These are phyloP conservation scores for Calonectria montana DNA, from an alignment of 2,329 filamentous ascomycete genomes.

Conservation along the genomic window DNA sequence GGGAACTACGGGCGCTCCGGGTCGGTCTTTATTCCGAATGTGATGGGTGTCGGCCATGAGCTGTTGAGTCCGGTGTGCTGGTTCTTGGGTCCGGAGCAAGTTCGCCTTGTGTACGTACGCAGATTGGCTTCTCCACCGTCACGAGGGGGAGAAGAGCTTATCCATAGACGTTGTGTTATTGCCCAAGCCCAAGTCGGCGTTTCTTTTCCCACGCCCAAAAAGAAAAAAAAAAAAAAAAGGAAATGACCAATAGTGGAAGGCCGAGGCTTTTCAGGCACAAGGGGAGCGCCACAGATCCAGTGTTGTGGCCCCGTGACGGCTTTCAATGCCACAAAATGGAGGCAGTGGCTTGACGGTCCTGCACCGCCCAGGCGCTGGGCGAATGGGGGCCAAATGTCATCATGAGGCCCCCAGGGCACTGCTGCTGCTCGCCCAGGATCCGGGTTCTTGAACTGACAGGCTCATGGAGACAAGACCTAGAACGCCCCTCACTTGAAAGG, in stretches of 20 bases:
- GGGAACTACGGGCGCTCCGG: slow-evolving; percentile 1
- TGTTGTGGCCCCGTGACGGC: slow-evolving; percentile 10
- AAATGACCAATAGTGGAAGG: neutral
- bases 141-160: slow-evolving; percentile 1
- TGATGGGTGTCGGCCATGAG: neutral
- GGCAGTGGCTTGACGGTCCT: slow-evolving; percentile 15
- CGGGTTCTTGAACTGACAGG: slow-evolving; percentile 1
- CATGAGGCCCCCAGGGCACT: slow-evolving; percentile 2
- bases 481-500: neutral
- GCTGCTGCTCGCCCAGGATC: neutral
- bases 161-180: neutral
- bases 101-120: neutral
- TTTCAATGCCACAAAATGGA: neutral
- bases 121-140: slow-evolving; percentile 1
- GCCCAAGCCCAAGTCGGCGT: neutral
- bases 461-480: neutral
- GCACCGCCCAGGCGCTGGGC: slow-evolving; percentile 7
- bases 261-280: slow-evolving; percentile 11
- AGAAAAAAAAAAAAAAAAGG: no score
- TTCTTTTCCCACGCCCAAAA: neutral
- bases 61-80: neutral
- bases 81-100: slow-evolving; percentile 1
- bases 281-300: slow-evolving; percentile 16
- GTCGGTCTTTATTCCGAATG: slow-evolving; percentile 4
- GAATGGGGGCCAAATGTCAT: neutral